Percentiles rank a stretch among this genome's conserved stretches.
Conservation (phyloP, 306 rosid genomes). For the Mimosa bimucronata region DNA sequence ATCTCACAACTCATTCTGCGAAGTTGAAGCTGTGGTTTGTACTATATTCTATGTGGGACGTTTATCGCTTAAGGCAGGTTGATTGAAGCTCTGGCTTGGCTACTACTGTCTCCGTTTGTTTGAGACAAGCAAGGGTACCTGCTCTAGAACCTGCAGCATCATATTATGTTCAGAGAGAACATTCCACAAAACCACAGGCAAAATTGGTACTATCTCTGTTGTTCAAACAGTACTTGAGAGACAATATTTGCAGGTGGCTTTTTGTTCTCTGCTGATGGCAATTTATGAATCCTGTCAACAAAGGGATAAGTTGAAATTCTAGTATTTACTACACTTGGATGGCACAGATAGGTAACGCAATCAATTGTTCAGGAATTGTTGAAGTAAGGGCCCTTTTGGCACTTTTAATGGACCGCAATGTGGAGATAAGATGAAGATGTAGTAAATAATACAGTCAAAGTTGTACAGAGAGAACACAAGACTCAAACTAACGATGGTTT, state of each 20-base stretch:
- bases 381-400: background rate
- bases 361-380: slow-evolving; percentile 1
- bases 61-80: slow-evolving; percentile 6
- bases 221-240: background rate
- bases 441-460: background rate
- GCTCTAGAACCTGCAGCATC: background rate
- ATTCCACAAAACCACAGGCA: background rate
- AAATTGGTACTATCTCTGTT: background rate
- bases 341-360: background rate
- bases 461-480: background rate
- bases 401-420: background rate
- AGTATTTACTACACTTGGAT: slow-evolving; percentile 10
- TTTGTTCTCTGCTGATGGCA: slow-evolving; percentile 9
- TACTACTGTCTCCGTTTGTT: background rate
- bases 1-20: background rate
- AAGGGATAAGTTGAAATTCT: background rate
- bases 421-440: background rate
- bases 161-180: background rate
- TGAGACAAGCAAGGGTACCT: background rate
- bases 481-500: background rate
- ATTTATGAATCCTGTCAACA: background rate
- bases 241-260: slow-evolving; percentile 7
- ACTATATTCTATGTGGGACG: background rate
- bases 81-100: background rate
- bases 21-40: background rate